phyloP scores from a whole-genome alignment of 495 filamentous ascomycete genomes.

The Hypoxylon fragiforme region DNA sequence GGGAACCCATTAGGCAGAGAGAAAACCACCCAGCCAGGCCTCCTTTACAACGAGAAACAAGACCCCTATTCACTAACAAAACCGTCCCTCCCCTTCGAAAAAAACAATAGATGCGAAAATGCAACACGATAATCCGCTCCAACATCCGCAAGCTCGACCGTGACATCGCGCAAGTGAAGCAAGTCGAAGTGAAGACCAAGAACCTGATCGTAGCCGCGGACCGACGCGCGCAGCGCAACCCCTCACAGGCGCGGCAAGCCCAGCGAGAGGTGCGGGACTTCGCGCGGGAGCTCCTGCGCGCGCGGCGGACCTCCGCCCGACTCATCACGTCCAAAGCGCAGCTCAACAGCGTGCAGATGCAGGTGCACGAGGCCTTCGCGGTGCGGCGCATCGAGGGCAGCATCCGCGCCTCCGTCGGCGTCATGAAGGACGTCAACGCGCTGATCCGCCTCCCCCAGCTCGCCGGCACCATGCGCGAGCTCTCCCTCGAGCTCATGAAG shows the following conservation, averaged over 20 bases:
- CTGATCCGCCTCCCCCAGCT: slow-evolving; percentile 84
- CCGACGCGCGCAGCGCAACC: slow-evolving; percentile 76
- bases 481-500: slow-evolving; percentile 84
- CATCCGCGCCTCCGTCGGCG: slow-evolving; percentile 80
- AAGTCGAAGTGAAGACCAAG: slow-evolving; percentile 81
- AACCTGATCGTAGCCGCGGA: slow-evolving; percentile 78
- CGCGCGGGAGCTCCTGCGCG: slow-evolving; percentile 82
- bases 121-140: slow-evolving; percentile 83
- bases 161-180: slow-evolving; percentile 76
- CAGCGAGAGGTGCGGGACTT: slow-evolving; percentile 79
- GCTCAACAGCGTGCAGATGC: slow-evolving; percentile 93
- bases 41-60: too few species aligned
- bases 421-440: slow-evolving; percentile 96
- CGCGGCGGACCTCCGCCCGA: slow-evolving; percentile 72
- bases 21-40: not conserved
- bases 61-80: too few species aligned
- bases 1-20: too few species aligned
- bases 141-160: slow-evolving; percentile 96
- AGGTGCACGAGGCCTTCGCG: slow-evolving; percentile 95
- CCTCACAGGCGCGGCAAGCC: slow-evolving; percentile 73
- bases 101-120: slow-evolving; percentile 79
- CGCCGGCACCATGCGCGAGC: slow-evolving; percentile 85
- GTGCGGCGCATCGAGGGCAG: slow-evolving; percentile 95
- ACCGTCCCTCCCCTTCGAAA: slow-evolving; percentile 1
- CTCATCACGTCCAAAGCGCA: slow-evolving; percentile 87